phyloP scores from a whole-genome alignment of 2,329 filamentous ascomycete genomes.

The Periconia sp. region DNA sequence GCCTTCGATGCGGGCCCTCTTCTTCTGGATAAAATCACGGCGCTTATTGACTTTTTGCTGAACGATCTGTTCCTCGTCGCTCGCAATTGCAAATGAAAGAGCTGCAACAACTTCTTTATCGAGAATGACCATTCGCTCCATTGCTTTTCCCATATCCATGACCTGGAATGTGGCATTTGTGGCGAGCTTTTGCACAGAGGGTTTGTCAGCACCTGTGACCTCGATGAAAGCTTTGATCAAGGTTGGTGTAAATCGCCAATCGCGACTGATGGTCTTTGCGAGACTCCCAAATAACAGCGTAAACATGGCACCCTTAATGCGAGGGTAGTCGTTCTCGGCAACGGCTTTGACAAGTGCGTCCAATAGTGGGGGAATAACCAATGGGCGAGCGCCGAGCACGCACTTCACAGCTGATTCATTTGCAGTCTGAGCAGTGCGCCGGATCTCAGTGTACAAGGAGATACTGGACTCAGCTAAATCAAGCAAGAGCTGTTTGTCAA shows the following conservation, averaged over 20 bases:
- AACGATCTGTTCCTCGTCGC: conserved; percentile 58
- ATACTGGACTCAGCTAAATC: conserved; percentile 89
- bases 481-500: conserved; percentile 81
- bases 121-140: conserved; percentile 83
- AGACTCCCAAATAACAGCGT: conserved; percentile 87
- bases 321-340: conserved; percentile 77
- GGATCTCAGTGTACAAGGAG: conserved; percentile 91
- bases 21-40: conserved; percentile 72
- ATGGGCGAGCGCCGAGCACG: conserved; percentile 80
- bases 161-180: conserved; percentile 80
- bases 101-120: conserved; percentile 70
- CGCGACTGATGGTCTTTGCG: conserved; percentile 80
- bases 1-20: conserved; percentile 75
- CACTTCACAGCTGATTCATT: conserved; percentile 92
- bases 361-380: conserved; percentile 88
- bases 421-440: conserved; percentile 88
- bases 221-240: conserved; percentile 87
- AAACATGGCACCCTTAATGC: conserved; percentile 94
- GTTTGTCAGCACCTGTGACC: conserved; percentile 86
- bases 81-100: conserved; percentile 52
- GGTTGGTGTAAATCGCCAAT: conserved; percentile 94
- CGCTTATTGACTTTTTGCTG: conserved; percentile 63
- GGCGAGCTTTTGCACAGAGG: conserved; percentile 89
- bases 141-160: conserved; percentile 86
- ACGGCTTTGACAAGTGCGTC: conserved; percentile 77